Evolutionary conservation across 768 basidiomycete species (phyloP).

Genomic region (Mycena galericulata): DNA sequence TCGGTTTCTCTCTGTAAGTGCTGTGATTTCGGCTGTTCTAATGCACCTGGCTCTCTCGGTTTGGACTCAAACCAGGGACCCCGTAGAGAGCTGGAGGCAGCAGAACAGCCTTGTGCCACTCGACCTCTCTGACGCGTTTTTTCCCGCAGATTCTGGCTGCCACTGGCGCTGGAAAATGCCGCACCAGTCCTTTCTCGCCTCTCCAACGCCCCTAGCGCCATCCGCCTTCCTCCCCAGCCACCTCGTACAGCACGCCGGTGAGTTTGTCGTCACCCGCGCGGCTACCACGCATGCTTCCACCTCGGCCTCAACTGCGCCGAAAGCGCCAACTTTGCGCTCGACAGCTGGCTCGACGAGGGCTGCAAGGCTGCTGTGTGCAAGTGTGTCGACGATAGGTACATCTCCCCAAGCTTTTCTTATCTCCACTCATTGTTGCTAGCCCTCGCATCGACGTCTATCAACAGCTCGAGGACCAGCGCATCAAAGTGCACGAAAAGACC

Average conservation of each 20-base stretch:
- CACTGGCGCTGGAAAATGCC: too few relatives aligned
- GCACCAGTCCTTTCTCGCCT: conserved; percentile 96
- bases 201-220: conserved; percentile 84
- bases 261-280: conserved; percentile 91
- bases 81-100: too few relatives aligned
- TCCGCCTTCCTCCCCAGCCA: conserved; percentile 85
- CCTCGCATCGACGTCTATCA: conserved; percentile 95
- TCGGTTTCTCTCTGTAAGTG: too few relatives aligned
- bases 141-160: too few relatives aligned
- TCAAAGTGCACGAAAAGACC: conserved; percentile 48
- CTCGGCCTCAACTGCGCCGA: conserved; percentile 94
- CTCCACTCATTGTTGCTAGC: conserved; percentile 52
- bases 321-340: conserved; percentile 95
- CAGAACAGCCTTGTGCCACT: too few relatives aligned
- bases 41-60: too few relatives aligned
- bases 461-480: conserved; percentile 75
- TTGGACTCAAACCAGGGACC: too few relatives aligned
- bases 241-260: conserved; percentile 88
- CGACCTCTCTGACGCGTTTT: too few relatives aligned
- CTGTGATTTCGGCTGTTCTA: too few relatives aligned
- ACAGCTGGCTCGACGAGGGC: conserved; percentile 93
- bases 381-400: conserved; percentile 80
- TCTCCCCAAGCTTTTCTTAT: conserved; percentile 1
- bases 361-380: conserved; percentile 81
- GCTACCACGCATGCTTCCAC: conserved; percentile 78